Evolutionary conservation across 1,284 basidiomycete species (phyloP), one percentile per base, ranked within the genome.

Genomic region (Pseudozyma tsukubaensis): DNA sequence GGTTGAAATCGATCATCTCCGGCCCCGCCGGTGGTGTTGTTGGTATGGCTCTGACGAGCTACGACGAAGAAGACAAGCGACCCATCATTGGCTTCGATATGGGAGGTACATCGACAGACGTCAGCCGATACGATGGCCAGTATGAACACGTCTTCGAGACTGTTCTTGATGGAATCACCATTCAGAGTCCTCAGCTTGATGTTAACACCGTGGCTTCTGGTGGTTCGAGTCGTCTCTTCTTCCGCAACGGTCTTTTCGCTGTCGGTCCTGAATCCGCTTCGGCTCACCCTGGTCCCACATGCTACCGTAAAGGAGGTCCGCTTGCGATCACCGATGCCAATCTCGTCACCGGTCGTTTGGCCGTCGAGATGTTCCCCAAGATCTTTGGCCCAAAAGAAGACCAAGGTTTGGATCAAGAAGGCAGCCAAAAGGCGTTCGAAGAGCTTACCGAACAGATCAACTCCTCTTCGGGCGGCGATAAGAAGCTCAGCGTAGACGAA

Each of bases 141-240:
- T 95, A 93, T 82, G 93, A 96, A 84, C 88, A 91, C 24, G 92
- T 94, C 0, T 94, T 93, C 83, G 94, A 97, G 85, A 94, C 94
- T 0, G 93, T 92, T 0, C 94, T 94, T 0, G 94, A 94, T 0
- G 93, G 94, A 0, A 91, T 96, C 12, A 91, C 91, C 0, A 92
- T 97, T 59, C 92, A 94, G 80, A 91, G 90, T 13, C 92, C 93
- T 0, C 94, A 96, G 82, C 68, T 86, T 3, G 85, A 86, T 44
- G 79, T 84, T 59, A 84, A 84, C 55, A 84, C 83, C 5, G 81
- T 84, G 5, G 83, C 83, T 7, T 78, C 77, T 1, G 83, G 83
- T 24, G 83, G 83, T 14, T 80, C 78, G 8, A 76, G 71, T 48
- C 68, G 80, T 3, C 62, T 84, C 37, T 84, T 83, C 43, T 84